Evolutionary conservation across 2,329 filamentous ascomycete genomes (phyloP).

Genomic region (Sclerotinia minor): DNA sequence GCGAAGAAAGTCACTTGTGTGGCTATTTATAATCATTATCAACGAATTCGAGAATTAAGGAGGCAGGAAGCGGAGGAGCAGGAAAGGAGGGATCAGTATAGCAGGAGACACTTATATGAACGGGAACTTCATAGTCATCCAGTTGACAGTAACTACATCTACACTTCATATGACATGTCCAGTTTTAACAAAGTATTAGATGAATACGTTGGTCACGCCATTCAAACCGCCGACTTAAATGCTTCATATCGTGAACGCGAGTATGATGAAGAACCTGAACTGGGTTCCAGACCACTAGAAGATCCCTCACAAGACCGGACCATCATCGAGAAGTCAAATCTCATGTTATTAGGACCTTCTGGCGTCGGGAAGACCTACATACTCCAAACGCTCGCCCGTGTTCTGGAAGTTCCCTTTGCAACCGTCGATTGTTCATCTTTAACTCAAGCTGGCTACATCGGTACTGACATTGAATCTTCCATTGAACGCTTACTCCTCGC

Average conservation of each 20-base stretch:
- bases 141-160: conserved; percentile 66
- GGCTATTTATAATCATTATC: conserved; percentile 96
- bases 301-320: conserved; percentile 29
- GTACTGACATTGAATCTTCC: conserved; percentile 95
- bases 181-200: conserved; percentile 49
- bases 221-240: conserved; percentile 39
- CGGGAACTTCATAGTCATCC: conserved; percentile 62
- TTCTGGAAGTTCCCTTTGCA: conserved; percentile 92
- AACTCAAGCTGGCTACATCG: conserved; percentile 95
- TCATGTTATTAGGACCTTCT: conserved; percentile 86
- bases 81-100: conserved; percentile 62
- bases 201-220: conserved; percentile 53
- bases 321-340: conserved; percentile 87
- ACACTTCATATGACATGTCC: conserved; percentile 25
- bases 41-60: conserved; percentile 75
- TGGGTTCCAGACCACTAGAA: conserved; percentile 32
- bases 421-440: conserved; percentile 96
- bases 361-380: conserved; percentile 97
- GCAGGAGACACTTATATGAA: conserved; percentile 48
- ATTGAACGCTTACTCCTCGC: conserved; percentile 88
- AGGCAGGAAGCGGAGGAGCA: conserved; percentile 75
- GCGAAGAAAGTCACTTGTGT: conserved; percentile 93
- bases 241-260: conserved; percentile 22
- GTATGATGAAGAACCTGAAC: conserved; percentile 26
- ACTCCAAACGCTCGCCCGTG: conserved; percentile 77